Base-by-base conservation (phyloP, 352 stramenopile species). In the Pythium brassicae region DNA sequence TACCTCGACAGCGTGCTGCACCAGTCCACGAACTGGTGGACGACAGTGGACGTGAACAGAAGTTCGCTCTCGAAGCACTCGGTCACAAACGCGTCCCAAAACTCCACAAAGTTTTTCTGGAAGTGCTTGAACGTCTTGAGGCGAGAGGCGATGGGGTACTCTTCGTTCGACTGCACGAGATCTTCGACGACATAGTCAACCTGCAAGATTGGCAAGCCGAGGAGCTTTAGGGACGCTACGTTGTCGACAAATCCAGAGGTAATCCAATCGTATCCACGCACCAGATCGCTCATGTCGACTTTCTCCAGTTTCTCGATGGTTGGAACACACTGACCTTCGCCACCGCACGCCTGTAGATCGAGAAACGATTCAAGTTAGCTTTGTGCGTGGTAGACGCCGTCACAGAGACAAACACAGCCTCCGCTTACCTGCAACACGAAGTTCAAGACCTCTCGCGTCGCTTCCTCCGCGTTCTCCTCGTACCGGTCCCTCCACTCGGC, bases 21-120 rank as follows among this genome's bases (percentile, higher is more conserved):
- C 86, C 86, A 95, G 51, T 94, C 83, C 2, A 94, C 68, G 50
- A 89, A 78, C 25, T 83, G 76, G 8, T 69, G 72, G 1, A 77
- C 65, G 14, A 95, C 47, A 6, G 85, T 63, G 3, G 77, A 83
- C 4, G 72, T 84, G 56, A 94, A 91, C 40, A 95, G 60, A 6
- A 92, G 66, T 20, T 95, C 86, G 46, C 83, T 92, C 45, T 95
- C 84, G 39, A 78, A 78, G 46, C 78, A 89, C 47, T 95, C 82
- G 19, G 72, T 74, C 51, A 94, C 72, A 50, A 94, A 88, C 26
- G 61, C 66, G 22, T 86, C 61, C 86, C 84, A 95, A 53, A 95
- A 94, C 44, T 81, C 69, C 9, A 76, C 68, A 26, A 92, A 94
- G 52, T 78, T 74, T 15, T 49, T 45, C 40, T 88, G 70, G 27